phyloP scores from a whole-genome alignment of 768 basidiomycete species.

The Psilocybe sp. region DNA sequence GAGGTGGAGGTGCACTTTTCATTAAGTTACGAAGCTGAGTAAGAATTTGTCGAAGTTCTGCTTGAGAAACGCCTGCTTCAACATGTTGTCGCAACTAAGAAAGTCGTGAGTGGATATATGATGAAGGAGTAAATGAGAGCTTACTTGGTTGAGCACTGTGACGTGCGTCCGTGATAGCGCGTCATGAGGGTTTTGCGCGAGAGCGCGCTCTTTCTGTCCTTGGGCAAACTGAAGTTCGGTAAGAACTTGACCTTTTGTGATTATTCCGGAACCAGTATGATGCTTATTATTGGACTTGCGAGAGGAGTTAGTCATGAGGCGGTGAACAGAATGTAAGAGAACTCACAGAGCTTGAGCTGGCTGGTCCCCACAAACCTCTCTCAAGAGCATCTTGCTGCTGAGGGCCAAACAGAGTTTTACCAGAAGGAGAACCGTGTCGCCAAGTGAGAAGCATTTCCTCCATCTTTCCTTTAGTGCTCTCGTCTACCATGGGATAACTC shows the following conservation, averaged over 20 bases:
- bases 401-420: slow-evolving; percentile 82
- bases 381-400: slow-evolving; percentile 83
- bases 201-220: slow-evolving; percentile 71
- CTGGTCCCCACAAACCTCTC: slow-evolving; percentile 74
- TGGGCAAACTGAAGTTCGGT: slow-evolving; percentile 82
- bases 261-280: slow-evolving; percentile 40
- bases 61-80: slow-evolving; percentile 76
- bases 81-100: slow-evolving; percentile 66
- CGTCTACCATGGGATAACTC: slow-evolving; percentile 85
- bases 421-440: slow-evolving; percentile 80
- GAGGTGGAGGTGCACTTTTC: slow-evolving; percentile 39
- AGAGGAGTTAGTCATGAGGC: not conserved
- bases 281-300: slow-evolving; percentile 27
- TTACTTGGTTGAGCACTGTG: slow-evolving; percentile 75
- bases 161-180: slow-evolving; percentile 66
- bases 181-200: slow-evolving; percentile 77
- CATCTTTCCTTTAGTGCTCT: slow-evolving; percentile 86
- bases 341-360: slow-evolving; percentile 27
- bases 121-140: slow-evolving; percentile 18
- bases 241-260: slow-evolving; percentile 77
- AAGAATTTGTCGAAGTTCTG: slow-evolving; percentile 75
- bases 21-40: slow-evolving; percentile 63
- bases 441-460: slow-evolving; percentile 97
- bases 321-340: not conserved
- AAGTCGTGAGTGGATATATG: slow-evolving; percentile 1